Evolutionary conservation across 2,329 filamentous ascomycete species (phyloP), one percentile per base, ranked within the genome.

Genomic region (Sarocladium brachiariae): DNA sequence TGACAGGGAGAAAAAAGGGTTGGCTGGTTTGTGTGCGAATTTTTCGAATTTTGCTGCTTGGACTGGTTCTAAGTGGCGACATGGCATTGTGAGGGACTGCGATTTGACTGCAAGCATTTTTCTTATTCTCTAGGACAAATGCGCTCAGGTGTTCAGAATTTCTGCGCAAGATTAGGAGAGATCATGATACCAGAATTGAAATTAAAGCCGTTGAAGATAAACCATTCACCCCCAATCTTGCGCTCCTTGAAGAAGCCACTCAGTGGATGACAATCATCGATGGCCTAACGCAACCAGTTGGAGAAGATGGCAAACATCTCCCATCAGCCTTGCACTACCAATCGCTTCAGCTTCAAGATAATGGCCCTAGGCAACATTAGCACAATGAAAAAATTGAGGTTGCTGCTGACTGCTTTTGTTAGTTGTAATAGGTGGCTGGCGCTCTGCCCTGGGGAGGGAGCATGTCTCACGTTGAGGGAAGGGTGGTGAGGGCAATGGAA

Each of bases 41-140:
- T 52, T 52, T 51, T 52, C 54, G 51, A 51, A 53, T 50, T 52
- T 50, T 49, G 50, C 31, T 48, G 23, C 37, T 52, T 65, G 65
- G 67, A 63, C 66, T 56, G 67, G 67, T 52, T 64, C 67, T 65
- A 58, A 65, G 59, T 59, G 41, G 50, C 52, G 52, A 53, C 51
- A 54, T 51, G 53, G 55, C 52, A 52, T 58, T 52, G 57, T 56
- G 57, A 58, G 59, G n/a, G 56, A 53, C 59, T 57, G 59, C 64
- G 56, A 66, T 68, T 63, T 66, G 60, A 60, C 54, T 62, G 61
- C 54, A 56, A 56, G 57, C 55, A 56, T 56, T 57, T 56, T 62
- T 54, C 30, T 51, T 41, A 51, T 64, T 58, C 61, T 57, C 54
- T 64, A 62, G 62, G 61, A 61, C 59, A 47, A 47, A 30, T 47